Conservation (phyloP, 768 basidiomycete species). For the Boletus vinaceobasis region DNA sequence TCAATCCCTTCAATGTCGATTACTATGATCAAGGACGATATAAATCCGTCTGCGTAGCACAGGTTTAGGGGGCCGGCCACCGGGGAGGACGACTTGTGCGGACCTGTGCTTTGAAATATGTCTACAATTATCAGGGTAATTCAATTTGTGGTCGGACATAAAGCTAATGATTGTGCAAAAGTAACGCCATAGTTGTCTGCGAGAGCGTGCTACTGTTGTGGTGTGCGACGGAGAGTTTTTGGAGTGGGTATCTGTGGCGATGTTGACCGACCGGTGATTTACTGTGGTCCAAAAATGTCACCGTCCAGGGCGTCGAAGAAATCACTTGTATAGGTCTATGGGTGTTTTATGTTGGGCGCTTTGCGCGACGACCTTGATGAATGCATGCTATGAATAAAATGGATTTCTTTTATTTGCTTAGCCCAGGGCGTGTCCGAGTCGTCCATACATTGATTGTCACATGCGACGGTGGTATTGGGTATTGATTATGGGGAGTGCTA, state of each 20-base stretch:
- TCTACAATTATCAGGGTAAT: too few species aligned
- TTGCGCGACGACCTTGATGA: not conserved
- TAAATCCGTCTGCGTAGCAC: too few species aligned
- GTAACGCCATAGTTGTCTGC: too few species aligned
- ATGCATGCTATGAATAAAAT: not conserved
- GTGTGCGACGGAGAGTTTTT: slow-evolving; percentile 43
- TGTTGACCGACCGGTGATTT: slow-evolving; percentile 5
- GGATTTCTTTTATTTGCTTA: not conserved
- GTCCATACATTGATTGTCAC: not conserved
- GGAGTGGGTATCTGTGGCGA: not conserved
- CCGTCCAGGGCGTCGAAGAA: not conserved
- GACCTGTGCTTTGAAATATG: too few species aligned
- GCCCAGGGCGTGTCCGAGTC: not conserved
- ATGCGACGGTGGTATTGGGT: not conserved
- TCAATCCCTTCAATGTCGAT: too few species aligned
- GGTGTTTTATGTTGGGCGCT: not conserved
- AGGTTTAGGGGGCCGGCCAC: too few species aligned
- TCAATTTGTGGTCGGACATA: too few species aligned
- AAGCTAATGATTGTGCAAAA: too few species aligned
- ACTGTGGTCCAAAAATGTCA: slow-evolving; percentile 8
- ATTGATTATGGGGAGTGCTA: not conserved
- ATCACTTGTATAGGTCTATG: not conserved
- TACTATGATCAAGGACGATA: too few species aligned
- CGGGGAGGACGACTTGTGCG: too few species aligned
- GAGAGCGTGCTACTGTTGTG: slow-evolving; percentile 65